phyloP scores from a whole-genome alignment of 306 rosid species.

The Prosopis cineraria region DNA sequence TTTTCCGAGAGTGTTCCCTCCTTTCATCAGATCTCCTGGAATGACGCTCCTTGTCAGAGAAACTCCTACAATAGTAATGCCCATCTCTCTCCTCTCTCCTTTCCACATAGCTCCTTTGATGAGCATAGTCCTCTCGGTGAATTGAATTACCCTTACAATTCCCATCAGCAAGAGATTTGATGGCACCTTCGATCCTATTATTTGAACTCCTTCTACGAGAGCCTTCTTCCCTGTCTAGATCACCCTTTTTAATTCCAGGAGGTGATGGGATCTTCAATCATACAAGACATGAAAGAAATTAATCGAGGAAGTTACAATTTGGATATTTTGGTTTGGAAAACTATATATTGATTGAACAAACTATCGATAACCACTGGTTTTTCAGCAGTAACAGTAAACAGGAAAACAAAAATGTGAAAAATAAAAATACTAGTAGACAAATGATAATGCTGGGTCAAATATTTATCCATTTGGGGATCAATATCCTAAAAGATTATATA shows the following conservation, averaged over 20 bases:
- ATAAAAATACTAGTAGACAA: not conserved
- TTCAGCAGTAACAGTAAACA: not conserved
- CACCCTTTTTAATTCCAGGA: slow-evolving; percentile 62
- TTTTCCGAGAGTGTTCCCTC: slow-evolving; percentile 42
- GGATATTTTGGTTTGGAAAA: not conserved
- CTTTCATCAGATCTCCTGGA: slow-evolving; percentile 34
- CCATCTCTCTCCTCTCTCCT: slow-evolving; percentile 34
- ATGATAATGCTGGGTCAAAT: not conserved
- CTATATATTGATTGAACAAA: no score
- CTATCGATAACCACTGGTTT: not conserved
- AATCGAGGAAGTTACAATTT: not conserved
- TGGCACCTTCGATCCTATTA: slow-evolving; percentile 37
- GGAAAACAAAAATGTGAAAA: not conserved
- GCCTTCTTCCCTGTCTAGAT: slow-evolving; percentile 45
- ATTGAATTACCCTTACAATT: slow-evolving; percentile 41
- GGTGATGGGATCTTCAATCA: slow-evolving; percentile 75
- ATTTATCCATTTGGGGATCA: not conserved
- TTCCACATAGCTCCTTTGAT: slow-evolving; percentile 41
- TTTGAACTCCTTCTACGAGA: slow-evolving; percentile 32
- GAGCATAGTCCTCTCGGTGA: slow-evolving; percentile 41
- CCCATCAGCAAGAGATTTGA: slow-evolving; percentile 31
- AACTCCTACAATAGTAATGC: slow-evolving; percentile 32
- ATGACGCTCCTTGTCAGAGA: slow-evolving; percentile 33
- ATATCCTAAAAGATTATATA: slow-evolving; percentile 16
- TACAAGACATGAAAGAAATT: not conserved